These are phyloP conservation scores for Noccaea caerulescens DNA, from an alignment of 345 rosid genomes.

Conservation along the genomic window DNA sequence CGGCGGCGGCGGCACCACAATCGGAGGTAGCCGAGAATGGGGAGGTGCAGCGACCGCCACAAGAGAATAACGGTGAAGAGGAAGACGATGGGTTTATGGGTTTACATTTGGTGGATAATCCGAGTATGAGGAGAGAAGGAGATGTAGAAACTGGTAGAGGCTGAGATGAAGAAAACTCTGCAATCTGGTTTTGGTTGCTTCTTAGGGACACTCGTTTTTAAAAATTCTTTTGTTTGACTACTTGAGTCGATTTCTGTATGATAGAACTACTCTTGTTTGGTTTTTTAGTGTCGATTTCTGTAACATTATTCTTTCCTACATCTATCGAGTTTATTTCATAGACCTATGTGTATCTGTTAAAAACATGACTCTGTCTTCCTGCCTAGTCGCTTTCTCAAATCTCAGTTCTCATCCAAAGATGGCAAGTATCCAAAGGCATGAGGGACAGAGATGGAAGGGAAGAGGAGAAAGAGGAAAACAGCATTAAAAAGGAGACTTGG, in stretches of 20 bases:
- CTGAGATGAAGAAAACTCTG: slow-evolving; percentile 20
- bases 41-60: slow-evolving; percentile 22
- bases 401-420: too few relatives aligned
- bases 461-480: too few relatives aligned
- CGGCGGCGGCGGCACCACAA: slow-evolving; percentile 51
- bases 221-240: slow-evolving; percentile 21
- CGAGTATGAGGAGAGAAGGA: slow-evolving; percentile 44
- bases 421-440: too few relatives aligned
- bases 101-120: slow-evolving; percentile 46
- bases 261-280: background rate
- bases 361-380: too few relatives aligned
- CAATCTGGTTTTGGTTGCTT: slow-evolving; percentile 23
- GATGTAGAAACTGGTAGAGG: slow-evolving; percentile 54
- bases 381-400: too few relatives aligned
- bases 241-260: slow-evolving; percentile 7
- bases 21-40: slow-evolving; percentile 36
- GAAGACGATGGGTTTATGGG: slow-evolving; percentile 49
- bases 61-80: slow-evolving; percentile 40
- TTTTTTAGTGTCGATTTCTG: background rate
- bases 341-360: too few relatives aligned
- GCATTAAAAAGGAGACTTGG: too few relatives aligned
- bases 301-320: too few relatives aligned
- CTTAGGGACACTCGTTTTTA: slow-evolving; percentile 23
- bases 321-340: too few relatives aligned
- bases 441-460: too few relatives aligned